These are phyloP conservation scores for Parasarocladium wereldwijsianum DNA, from an alignment of 2,329 filamentous ascomycete species.

Conservation along the genomic window DNA sequence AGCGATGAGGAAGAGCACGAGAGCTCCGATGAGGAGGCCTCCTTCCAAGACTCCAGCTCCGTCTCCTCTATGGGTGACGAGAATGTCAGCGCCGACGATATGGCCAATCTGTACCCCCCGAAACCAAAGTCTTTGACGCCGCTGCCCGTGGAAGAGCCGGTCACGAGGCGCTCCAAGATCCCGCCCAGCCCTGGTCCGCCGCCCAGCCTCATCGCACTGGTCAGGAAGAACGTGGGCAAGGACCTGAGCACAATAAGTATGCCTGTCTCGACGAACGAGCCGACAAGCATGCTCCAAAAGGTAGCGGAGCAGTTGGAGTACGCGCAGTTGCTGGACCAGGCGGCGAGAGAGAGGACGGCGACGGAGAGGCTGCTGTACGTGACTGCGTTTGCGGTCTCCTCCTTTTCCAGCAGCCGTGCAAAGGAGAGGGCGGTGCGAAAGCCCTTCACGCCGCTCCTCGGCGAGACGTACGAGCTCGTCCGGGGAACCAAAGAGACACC, in stretches of 20 bases:
- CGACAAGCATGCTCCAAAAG: constrained; percentile 74
- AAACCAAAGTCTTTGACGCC: constrained; percentile 65
- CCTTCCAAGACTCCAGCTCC: constrained; percentile 40
- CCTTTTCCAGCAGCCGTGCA: constrained; percentile 66
- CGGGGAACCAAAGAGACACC: constrained; percentile 61
- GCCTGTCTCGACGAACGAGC: constrained; percentile 94
- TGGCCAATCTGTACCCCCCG: constrained; percentile 50
- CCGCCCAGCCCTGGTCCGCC: constrained; percentile 62
- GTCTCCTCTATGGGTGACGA: constrained; percentile 46
- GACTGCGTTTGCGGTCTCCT: constrained; percentile 78
- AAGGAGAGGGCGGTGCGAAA: constrained; percentile 90
- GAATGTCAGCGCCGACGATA: constrained; percentile 43
- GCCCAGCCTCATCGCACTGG: constrained; percentile 82
- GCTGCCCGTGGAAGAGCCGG: constrained; percentile 51
- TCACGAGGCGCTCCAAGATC: constrained; percentile 57
- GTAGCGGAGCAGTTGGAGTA: constrained; percentile 88
- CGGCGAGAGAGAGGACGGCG: constrained; percentile 44
- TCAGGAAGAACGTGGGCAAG: constrained; percentile 96
- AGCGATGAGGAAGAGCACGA: constrained; percentile 51
- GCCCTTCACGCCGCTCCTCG: constrained; percentile 92
- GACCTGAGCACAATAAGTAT: constrained; percentile 93
- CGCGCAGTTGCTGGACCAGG: constrained; percentile 65
- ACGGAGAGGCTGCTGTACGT: constrained; percentile 69
- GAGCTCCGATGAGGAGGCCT: constrained; percentile 40
- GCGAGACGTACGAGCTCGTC: constrained; percentile 88